These are phyloP conservation scores for Anaeramoeba ignava DNA, from an alignment of 78 protist species.

Conservation along the genomic window DNA sequence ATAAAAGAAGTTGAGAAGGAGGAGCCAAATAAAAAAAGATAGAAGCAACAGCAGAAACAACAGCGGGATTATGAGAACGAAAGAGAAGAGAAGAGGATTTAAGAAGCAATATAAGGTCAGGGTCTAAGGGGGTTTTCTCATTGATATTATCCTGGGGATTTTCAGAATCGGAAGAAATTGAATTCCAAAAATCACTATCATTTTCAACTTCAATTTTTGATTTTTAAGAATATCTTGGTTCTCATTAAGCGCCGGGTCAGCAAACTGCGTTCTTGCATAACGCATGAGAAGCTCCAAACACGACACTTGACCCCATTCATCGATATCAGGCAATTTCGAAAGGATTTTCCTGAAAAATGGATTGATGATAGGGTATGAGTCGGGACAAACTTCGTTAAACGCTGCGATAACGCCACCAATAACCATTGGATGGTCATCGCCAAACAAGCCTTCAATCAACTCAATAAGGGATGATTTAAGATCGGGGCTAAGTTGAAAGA, in stretches of 20 bases:
- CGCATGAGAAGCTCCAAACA: neutral
- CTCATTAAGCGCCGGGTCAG: neutral
- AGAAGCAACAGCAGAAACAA: neutral
- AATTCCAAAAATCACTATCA: neutral
- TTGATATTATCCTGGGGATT: neutral
- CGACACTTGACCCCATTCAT: neutral
- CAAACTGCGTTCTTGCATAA: neutral
- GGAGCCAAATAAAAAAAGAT: neutral
- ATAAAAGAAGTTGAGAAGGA: neutral
- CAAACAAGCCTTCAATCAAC: neutral
- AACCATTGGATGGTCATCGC: neutral
- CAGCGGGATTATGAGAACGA: neutral
- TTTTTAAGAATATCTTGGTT: neutral
- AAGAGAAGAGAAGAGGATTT: neutral
- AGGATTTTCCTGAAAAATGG: neutral
- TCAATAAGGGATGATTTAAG: neutral
- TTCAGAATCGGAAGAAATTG: neutral
- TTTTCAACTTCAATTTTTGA: neutral
- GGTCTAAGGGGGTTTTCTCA: neutral
- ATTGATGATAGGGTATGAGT: neutral
- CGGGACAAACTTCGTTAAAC: neutral
- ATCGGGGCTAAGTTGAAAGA: neutral
- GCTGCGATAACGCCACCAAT: neutral
- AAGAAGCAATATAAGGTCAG: neutral
- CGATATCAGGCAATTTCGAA: neutral